These are phyloP conservation scores for Bondarzewia mesenterica DNA, from an alignment of 1,284 basidiomycete genomes.

Conservation along the genomic window DNA sequence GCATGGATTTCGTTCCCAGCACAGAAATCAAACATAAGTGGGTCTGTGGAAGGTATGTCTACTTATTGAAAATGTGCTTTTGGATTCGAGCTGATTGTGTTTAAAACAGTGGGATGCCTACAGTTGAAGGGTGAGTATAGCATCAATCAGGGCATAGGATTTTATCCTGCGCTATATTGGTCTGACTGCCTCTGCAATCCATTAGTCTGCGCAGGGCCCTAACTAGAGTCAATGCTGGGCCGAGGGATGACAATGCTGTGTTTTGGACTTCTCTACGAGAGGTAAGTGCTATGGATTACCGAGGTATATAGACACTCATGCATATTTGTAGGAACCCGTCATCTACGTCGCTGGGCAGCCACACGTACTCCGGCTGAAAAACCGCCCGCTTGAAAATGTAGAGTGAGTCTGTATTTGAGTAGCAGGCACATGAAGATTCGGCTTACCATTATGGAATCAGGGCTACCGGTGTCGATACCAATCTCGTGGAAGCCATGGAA, in stretches of 20 bases:
- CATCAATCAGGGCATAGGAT: slow-evolving; percentile 15
- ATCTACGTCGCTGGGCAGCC: slow-evolving; percentile 87
- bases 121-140: slow-evolving; percentile 65
- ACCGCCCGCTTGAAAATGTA: slow-evolving; percentile 87
- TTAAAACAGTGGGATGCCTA: slow-evolving; percentile 76
- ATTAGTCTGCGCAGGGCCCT: slow-evolving; percentile 76
- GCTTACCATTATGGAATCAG: no score
- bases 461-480: slow-evolving; percentile 90
- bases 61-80: neutral
- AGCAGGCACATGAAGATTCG: no score
- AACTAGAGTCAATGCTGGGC: slow-evolving; percentile 72
- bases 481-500: slow-evolving; percentile 93
- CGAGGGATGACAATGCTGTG: slow-evolving; percentile 63
- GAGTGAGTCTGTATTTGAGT: slow-evolving; percentile 63
- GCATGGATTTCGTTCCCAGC: slow-evolving; percentile 30
- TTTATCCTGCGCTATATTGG: slow-evolving; percentile 3
- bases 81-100: neutral
- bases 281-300: slow-evolving; percentile 31
- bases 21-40: slow-evolving; percentile 43
- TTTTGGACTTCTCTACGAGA: slow-evolving; percentile 92
- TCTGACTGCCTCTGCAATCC: no score
- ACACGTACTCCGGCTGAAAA: slow-evolving; percentile 87
- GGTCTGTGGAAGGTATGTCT: slow-evolving; percentile 75
- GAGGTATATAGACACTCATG: slow-evolving; percentile 2
- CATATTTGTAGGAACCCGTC: slow-evolving; percentile 73